Evolutionary conservation across 2,329 filamentous ascomycete species (phyloP), one percentile per base, ranked within the genome.

Genomic region (Exophiala bonariae): DNA sequence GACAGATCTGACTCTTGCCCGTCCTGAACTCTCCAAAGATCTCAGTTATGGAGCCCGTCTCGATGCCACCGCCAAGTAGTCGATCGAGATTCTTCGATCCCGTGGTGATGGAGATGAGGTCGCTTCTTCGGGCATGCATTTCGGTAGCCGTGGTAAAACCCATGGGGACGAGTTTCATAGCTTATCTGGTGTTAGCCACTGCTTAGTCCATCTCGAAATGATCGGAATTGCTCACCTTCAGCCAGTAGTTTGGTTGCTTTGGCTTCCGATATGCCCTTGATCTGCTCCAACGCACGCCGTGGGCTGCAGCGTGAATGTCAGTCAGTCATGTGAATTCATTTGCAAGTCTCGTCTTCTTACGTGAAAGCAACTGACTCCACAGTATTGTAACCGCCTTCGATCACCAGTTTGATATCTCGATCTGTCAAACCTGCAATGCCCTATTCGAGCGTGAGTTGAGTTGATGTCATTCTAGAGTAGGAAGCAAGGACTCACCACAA

Each of bases 71-170:
- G 22, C 92, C 93, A 13, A 99, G 80, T 17, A 99, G 77, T 11
- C 93, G 97, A 65, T 99, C 93, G 8, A 99, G 80, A 63, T 96
- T 91, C 72, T 99, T 99, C 7, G 93, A 97, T 49, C 95, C 93
- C 3, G 93, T 99, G 3, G 93, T 96, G 58, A 99, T 96, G 11
- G 91, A 96, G 58, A 99, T 99, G 49, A 99, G 81, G 70, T 97
- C 93, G 68, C 90, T 96, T 67, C 95, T 84, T 56, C 93, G 86
- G 60, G 92, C 89, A 65, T 99, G 95, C 91, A 99, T 99, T 71
- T 99, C 95, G 0, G 93, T 99, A 3, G 93, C 93, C 0, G 93
- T 99, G 1, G 95, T 99, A 66, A 99, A 99, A 33, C 93, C 93
- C 91, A 99, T 96, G 0, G 93, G 93, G 1, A 99, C 93, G 41